A percentile compares a stretch with the other conserved stretches of the same genome.
Conservation (phyloP, 345 rosid genomes). For the Corchorus capsularis region DNA sequence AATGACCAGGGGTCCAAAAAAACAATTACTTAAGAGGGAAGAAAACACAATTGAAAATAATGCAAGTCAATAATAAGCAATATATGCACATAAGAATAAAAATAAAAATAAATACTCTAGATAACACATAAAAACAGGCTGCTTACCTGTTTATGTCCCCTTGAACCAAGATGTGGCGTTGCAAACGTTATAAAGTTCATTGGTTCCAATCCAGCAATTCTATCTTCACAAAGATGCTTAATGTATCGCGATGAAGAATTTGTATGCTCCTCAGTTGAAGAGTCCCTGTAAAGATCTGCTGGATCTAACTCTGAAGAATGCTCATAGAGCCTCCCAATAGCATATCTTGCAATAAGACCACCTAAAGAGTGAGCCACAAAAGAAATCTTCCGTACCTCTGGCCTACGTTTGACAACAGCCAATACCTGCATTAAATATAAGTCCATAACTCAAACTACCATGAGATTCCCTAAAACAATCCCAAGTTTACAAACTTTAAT, state of each 20-base stretch:
- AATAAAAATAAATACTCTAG: background rate
- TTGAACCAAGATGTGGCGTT: constrained; percentile 96
- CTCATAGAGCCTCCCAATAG: constrained; percentile 77
- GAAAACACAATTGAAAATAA: background rate
- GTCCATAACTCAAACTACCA: constrained; percentile 21
- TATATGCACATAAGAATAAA: background rate
- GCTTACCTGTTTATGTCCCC: constrained; percentile 82
- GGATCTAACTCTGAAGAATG: constrained; percentile 26
- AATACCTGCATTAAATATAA: constrained; percentile 53
- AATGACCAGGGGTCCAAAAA: background rate
- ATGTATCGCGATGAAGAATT: constrained; percentile 25
- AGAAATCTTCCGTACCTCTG: constrained; percentile 72
- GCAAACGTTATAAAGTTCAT: constrained; percentile 94
- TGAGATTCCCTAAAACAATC: background rate
- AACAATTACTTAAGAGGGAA: too few species aligned
- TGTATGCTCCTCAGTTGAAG: constrained; percentile 23
- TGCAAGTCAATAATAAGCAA: background rate
- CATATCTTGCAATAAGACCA: constrained; percentile 94
- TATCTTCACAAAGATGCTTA: constrained; percentile 46
- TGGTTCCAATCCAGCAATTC: constrained; percentile 88
- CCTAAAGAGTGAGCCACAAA: constrained; percentile 96
- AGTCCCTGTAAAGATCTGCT: constrained; percentile 15
- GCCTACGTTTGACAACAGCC: constrained; percentile 61
- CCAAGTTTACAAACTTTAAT: background rate
- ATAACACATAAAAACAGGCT: background rate